A percentile compares a stretch with the other conserved stretches of the same genome.
phyloP scores from a whole-genome alignment of 352 stramenopile species.

The Aphanomyces cochlioides region DNA sequence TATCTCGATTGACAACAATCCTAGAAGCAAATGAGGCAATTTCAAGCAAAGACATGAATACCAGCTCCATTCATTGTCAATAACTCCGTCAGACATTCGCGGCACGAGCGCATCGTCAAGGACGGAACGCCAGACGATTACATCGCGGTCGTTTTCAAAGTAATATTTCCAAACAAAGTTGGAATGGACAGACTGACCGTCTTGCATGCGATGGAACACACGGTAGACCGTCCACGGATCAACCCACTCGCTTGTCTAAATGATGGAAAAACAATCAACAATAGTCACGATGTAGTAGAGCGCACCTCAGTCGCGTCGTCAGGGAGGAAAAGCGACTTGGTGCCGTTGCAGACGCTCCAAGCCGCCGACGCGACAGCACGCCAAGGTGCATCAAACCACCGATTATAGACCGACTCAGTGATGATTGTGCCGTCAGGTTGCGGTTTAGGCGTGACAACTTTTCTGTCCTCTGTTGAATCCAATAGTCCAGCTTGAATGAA shows the following conservation, averaged over 20 bases:
- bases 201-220: slow-evolving; percentile 9
- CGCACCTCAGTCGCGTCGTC: not conserved
- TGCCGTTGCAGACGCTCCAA: slow-evolving; percentile 6
- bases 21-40: not conserved
- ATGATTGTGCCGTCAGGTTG: not conserved
- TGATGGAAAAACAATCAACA: not conserved
- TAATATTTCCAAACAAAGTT: slow-evolving; percentile 9
- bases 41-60: slow-evolving; percentile 1
- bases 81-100: not conserved
- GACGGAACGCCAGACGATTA: slow-evolving; percentile 12
- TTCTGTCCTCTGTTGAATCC: not conserved
- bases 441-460: not conserved
- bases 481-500: not conserved
- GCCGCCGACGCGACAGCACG: not conserved
- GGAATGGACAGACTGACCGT: too few species aligned
- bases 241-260: slow-evolving; percentile 2
- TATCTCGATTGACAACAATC: too few species aligned
- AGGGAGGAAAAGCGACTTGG: not conserved
- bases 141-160: not conserved
- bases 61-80: not conserved
- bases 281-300: too few species aligned
- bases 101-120: slow-evolving; percentile 10
- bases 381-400: not conserved
- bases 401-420: too few species aligned
- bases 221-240: slow-evolving; percentile 11